phyloP scores from a whole-genome alignment of 2,329 filamentous ascomycete genomes.

The Tothia fuscella region DNA sequence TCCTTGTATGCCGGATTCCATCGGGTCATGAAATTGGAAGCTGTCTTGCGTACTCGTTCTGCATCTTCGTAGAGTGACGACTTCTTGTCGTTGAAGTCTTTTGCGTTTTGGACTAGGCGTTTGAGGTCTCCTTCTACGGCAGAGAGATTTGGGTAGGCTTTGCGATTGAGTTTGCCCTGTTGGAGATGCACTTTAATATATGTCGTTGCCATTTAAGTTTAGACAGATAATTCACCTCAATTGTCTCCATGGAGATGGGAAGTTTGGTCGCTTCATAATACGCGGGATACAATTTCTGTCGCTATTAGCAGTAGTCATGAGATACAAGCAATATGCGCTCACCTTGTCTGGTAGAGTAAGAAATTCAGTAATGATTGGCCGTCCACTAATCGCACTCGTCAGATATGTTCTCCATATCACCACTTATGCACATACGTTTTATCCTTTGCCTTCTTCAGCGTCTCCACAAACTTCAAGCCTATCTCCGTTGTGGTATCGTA shows the following conservation, averaged over 20 bases:
- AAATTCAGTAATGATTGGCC: slow-evolving; percentile 63
- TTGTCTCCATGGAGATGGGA: slow-evolving; percentile 65
- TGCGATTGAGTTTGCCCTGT: slow-evolving; percentile 52
- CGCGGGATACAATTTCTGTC: slow-evolving; percentile 48
- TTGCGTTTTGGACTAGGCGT: slow-evolving; percentile 77
- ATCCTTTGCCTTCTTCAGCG: slow-evolving; percentile 64
- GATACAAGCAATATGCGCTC: background rate
- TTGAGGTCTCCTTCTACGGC: slow-evolving; percentile 76
- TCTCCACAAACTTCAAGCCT: slow-evolving; percentile 62
- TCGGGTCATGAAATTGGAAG: slow-evolving; percentile 80
- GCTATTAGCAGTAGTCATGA: slow-evolving; percentile 1
- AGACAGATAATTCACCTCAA: slow-evolving; percentile 44
- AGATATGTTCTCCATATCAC: slow-evolving; percentile 2
- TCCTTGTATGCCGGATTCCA: slow-evolving; percentile 72
- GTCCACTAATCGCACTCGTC: slow-evolving; percentile 44
- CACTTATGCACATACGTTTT: slow-evolving; percentile 52
- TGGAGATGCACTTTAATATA: too few relatives aligned
- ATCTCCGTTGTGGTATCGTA: slow-evolving; percentile 56
- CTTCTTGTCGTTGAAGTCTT: slow-evolving; percentile 65
- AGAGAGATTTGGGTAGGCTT: slow-evolving; percentile 58
- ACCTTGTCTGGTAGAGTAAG: slow-evolving; percentile 50
- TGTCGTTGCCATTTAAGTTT: background rate
- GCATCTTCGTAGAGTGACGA: slow-evolving; percentile 71
- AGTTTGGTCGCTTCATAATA: slow-evolving; percentile 70
- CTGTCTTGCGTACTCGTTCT: slow-evolving; percentile 72